Conservation (phyloP, 1,139 yeast species). For the Arxiozyma heterogenica region DNA sequence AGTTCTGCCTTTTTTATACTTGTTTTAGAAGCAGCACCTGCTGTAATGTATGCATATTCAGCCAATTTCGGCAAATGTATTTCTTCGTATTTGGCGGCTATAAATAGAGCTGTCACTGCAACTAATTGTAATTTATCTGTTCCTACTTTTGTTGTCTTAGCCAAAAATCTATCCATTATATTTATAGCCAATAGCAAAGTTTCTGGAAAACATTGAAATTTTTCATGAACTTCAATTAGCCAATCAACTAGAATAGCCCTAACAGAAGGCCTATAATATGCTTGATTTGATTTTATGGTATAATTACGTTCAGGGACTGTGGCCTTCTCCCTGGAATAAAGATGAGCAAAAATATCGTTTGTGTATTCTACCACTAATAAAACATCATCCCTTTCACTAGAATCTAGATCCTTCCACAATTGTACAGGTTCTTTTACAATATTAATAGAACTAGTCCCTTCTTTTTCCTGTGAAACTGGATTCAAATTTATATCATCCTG, state of each 20-base stretch:
- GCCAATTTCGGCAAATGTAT: conserved; percentile 84
- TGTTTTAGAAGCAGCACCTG: conserved; percentile 69
- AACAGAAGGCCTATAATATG: conserved; percentile 60
- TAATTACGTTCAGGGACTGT: conserved; percentile 72
- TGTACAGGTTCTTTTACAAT: not conserved
- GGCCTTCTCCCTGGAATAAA: conserved; percentile 58
- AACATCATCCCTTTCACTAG: conserved; percentile 76
- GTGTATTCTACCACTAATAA: conserved; percentile 88
- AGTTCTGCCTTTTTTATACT: conserved; percentile 84
- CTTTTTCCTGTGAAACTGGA: not conserved
- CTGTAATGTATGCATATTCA: conserved; percentile 85
- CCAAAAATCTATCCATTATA: conserved; percentile 82
- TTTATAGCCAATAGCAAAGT: conserved; percentile 80
- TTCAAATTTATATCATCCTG: not conserved
- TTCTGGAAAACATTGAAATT: conserved; percentile 81
- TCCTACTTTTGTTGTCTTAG: conserved; percentile 66
- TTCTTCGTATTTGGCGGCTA: conserved; percentile 95
- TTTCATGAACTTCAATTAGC: conserved; percentile 85
- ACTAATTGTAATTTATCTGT: conserved; percentile 77
- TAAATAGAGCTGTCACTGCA: conserved; percentile 81
- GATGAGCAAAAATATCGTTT: conserved; percentile 68
- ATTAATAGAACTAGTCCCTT: not conserved
- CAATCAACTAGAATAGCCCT: conserved; percentile 86
- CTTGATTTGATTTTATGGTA: conserved; percentile 38
- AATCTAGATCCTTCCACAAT: conserved; percentile 62